Base-by-base conservation (phyloP, 352 stramenopile species). In the Globisporangium carolinianum region DNA sequence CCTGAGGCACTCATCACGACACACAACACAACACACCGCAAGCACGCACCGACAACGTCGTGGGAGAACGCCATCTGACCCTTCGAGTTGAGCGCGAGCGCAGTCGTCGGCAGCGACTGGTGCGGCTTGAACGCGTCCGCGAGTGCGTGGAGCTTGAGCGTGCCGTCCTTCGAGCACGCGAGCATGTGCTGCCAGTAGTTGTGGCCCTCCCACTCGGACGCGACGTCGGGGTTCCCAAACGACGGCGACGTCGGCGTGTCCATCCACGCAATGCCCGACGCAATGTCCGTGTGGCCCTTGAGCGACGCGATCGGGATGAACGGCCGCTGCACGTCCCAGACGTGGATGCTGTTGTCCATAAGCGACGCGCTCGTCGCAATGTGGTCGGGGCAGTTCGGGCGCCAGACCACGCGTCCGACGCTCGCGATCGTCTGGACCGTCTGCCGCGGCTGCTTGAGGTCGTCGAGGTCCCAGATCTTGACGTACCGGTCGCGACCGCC, bases 121-220 rank as follows among this genome's bases (percentile, higher is more conserved):
- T 95, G 83, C 1, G 79, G 83, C 53, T 95, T 95, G 53, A 92
- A 84, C 2, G 81, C 78, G 46, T 95, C 77, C 0, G 85, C 80
- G 24, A 95, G 83, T 3, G 86, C 91, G 58, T 95, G 86, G 0
- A 95, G 75, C 59, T 91, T 92, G 0, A 95, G 63, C 3, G 86
- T 95, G 0, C 83, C 84, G 56, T 95, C 86, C 57, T 95, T 95
- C 0, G 83, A 94, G 51, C 86, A 95, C 4, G 83, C 82, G 24
- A 95, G 68, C 79, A 95, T 91, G 58, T 95, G 85, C 53, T 95
- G 85, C 85, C 85, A 95, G 55, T 85, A 92, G 15, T 86, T 68
- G 17, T 86, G 80, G 2, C 85, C 83, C 60, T 91, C 81, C 69
- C 72, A 86, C 32, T 93, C 85, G 0, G 61, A 55, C 4, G 45